Conservation (phyloP, 257 asterid species). For the Voacanga thouarsii region DNA sequence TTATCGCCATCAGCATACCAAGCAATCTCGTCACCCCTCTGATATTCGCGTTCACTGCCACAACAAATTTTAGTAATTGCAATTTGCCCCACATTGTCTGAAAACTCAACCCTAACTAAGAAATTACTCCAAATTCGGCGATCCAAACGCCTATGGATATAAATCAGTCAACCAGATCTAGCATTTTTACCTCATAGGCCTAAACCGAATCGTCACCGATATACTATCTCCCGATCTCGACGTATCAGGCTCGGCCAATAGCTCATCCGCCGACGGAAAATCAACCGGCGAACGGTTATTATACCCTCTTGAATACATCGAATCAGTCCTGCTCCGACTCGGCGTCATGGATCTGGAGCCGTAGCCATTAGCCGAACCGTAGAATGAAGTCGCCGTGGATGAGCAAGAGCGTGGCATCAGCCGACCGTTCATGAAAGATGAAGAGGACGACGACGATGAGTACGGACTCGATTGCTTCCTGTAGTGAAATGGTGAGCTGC, state of each 20-base stretch:
- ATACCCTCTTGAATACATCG: constrained; percentile 33
- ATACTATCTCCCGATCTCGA: constrained; percentile 90
- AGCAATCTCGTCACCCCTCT: constrained; percentile 85
- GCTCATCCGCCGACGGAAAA: constrained; percentile 63
- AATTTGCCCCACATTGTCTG: constrained; percentile 28
- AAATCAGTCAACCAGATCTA: constrained; percentile 53
- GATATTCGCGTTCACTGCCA: constrained; percentile 86
- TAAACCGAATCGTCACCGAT: constrained; percentile 90
- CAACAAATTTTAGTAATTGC: constrained; percentile 26
- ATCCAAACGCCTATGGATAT: constrained; percentile 26
- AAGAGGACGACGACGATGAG: constrained; percentile 85
- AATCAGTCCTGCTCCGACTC: constrained; percentile 36
- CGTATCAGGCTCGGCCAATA: constrained; percentile 58
- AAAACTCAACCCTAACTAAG: constrained; percentile 36
- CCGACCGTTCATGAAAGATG: constrained; percentile 72
- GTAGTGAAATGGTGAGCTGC: constrained; percentile 66
- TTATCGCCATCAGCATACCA: constrained; percentile 91
- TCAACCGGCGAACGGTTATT: constrained; percentile 52
- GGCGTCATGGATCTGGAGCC: constrained; percentile 81
- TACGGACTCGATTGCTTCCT: constrained; percentile 69
- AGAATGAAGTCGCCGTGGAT: constrained; percentile 58
- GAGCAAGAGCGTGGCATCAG: constrained; percentile 62
- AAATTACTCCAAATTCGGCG: constrained; percentile 13
- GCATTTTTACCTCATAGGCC: constrained; percentile 79
- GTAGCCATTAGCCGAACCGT: constrained; percentile 43